Conservation (phyloP, 352 stramenopile species). For the Globisporangium camurandrum region DNA sequence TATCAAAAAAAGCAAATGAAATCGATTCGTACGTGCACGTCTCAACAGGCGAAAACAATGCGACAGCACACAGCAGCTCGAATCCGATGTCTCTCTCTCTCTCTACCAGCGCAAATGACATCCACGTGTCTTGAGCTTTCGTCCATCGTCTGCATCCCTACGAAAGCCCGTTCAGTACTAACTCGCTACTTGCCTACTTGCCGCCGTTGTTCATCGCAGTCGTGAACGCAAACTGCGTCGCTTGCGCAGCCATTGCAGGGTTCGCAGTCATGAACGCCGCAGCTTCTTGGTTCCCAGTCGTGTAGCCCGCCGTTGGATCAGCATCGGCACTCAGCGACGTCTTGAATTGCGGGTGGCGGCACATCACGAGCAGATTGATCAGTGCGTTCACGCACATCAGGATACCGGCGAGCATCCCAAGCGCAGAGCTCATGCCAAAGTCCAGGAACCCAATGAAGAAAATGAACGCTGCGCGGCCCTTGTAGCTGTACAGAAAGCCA, state of each 20-base stretch:
- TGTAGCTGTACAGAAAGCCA: slow-evolving; percentile 86
- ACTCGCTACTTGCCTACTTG: too few species aligned
- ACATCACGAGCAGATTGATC: slow-evolving; percentile 85
- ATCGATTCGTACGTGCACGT: neutral
- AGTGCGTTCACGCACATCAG: slow-evolving; percentile 86
- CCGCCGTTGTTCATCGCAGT: slow-evolving; percentile 20
- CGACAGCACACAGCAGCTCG: neutral
- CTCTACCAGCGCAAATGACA: neutral
- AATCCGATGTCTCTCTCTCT: neutral
- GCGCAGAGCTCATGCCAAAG: slow-evolving; percentile 80
- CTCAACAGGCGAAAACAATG: neutral
- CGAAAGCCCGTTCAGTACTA: too few species aligned
- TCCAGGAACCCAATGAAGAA: slow-evolving; percentile 88
- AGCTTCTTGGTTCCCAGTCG: slow-evolving; percentile 74
- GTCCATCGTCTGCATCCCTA: too few species aligned
- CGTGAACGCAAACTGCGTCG: slow-evolving; percentile 72
- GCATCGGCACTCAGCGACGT: slow-evolving; percentile 56
- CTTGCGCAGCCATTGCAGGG: slow-evolving; percentile 65
- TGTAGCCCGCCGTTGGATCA: slow-evolving; percentile 74
- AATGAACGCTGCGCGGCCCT: slow-evolving; percentile 77
- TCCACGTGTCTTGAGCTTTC: neutral
- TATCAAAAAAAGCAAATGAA: too few species aligned
- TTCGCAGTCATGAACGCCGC: slow-evolving; percentile 79
- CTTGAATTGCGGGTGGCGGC: slow-evolving; percentile 83
- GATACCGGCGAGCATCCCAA: slow-evolving; percentile 62